Conservation (phyloP, 495 filamentous ascomycete genomes). For the Hypoxylon perforatum region DNA sequence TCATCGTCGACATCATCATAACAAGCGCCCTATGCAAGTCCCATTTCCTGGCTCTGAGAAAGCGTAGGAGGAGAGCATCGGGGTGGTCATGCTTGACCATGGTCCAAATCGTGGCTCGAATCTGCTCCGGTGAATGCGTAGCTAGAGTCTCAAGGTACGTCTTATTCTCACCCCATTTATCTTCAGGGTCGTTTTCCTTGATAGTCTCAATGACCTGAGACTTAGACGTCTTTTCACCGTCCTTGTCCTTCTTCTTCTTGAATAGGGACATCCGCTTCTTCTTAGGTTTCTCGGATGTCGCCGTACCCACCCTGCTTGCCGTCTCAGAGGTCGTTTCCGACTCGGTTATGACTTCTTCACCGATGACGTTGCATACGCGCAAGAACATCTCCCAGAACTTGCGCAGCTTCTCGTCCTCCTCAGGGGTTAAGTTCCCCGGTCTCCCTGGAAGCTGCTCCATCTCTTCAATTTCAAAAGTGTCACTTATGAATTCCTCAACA, state of each 20-base stretch:
- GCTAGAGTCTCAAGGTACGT: conserved; percentile 84
- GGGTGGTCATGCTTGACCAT: conserved; percentile 98
- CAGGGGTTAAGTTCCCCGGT: conserved; percentile 85
- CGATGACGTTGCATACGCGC: conserved; percentile 78
- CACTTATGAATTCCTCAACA: conserved; percentile 5
- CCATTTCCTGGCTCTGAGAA: conserved; percentile 95
- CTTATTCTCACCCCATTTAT: conserved; percentile 93
- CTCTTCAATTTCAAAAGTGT: conserved; percentile 9
- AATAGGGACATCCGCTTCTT: conserved; percentile 76
- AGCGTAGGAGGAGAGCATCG: conserved; percentile 86
- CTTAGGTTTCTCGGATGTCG: conserved; percentile 71
- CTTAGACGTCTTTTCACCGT: conserved; percentile 51
- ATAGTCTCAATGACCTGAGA: conserved; percentile 47
- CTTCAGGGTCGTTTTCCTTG: conserved; percentile 71
- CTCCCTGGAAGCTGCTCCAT: conserved; percentile 74
- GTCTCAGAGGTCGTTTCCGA: conserved; percentile 41
- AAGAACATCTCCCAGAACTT: conserved; percentile 85
- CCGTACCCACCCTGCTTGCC: conserved; percentile 35
- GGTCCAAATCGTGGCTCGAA: conserved; percentile 87
- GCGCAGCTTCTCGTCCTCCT: conserved; percentile 88
- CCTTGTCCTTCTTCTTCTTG: conserved; percentile 69
- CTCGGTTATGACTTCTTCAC: conserved; percentile 43
- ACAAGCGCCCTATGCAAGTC: conserved; percentile 91
- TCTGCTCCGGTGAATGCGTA: conserved; percentile 77
- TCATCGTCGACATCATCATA: conserved; percentile 94